phyloP scores from a whole-genome alignment of 495 filamentous ascomycete species.

The Tuber umbilicatum region DNA sequence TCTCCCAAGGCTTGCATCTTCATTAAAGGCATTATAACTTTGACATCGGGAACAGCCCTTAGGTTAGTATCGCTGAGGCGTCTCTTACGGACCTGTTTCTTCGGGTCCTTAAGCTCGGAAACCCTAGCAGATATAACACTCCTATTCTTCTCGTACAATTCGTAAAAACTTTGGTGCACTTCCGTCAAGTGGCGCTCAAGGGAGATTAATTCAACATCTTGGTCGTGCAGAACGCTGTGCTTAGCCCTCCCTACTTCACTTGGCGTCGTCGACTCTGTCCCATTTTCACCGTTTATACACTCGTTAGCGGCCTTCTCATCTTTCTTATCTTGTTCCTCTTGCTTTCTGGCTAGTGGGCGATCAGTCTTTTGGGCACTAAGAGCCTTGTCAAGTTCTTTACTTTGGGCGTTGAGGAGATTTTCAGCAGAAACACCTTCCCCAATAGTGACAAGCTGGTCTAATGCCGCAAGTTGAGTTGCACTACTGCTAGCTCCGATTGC shows the following conservation, averaged over 20 bases:
- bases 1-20: conserved; percentile 65
- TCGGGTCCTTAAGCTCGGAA: conserved; percentile 46
- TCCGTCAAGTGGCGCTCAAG: conserved; percentile 65
- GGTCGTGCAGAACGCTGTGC: conserved; percentile 48
- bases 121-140: neutral
- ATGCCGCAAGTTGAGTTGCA: conserved; percentile 48
- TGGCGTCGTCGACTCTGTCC: conserved; percentile 43
- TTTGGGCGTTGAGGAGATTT: conserved; percentile 63
- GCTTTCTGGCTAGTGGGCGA: conserved; percentile 75
- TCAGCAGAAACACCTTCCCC: conserved; percentile 61
- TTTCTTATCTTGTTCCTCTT: conserved; percentile 78
- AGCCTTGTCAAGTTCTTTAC: conserved; percentile 72
- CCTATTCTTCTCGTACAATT: conserved; percentile 60
- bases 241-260: conserved; percentile 43
- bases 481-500: conserved; percentile 28
- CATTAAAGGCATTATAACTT: conserved; percentile 67
- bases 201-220: conserved; percentile 72
- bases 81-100: conserved; percentile 26
- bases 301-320: conserved; percentile 57
- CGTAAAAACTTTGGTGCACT: conserved; percentile 74
- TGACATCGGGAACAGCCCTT: conserved; percentile 74
- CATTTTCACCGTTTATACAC: conserved; percentile 47
- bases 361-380: conserved; percentile 85
- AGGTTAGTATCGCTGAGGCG: conserved; percentile 47
- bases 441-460: conserved; percentile 73